A percentile compares a stretch with the other conserved stretches of the same genome.
phyloP scores from a whole-genome alignment of 352 stramenopile genomes.

The Pythium insidiosum region DNA sequence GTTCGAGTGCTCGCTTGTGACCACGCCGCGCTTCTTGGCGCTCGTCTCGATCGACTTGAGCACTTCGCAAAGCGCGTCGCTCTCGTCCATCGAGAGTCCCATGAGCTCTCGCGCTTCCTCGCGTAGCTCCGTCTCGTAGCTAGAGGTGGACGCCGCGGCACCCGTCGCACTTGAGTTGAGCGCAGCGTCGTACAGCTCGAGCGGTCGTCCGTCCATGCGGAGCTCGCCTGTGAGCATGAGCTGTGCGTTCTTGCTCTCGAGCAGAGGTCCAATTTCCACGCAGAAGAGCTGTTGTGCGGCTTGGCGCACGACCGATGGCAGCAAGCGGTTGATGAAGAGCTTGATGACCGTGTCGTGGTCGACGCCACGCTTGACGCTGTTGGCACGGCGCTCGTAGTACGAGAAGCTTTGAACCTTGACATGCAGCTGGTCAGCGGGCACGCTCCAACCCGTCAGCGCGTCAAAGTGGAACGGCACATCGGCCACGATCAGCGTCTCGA shows the following conservation, averaged over 20 bases:
- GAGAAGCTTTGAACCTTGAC: slow-evolving; percentile 61
- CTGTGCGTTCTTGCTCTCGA: slow-evolving; percentile 48
- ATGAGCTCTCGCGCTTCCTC: slow-evolving; percentile 42
- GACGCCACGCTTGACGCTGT: slow-evolving; percentile 42
- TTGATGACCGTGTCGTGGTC: slow-evolving; percentile 77
- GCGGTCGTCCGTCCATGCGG: slow-evolving; percentile 43
- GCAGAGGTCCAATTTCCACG: slow-evolving; percentile 45
- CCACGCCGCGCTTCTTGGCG: slow-evolving; percentile 44
- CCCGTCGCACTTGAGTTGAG: slow-evolving; percentile 19
- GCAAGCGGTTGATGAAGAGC: slow-evolving; percentile 68
- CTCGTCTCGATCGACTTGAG: slow-evolving; percentile 47
- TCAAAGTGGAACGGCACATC: slow-evolving; percentile 62
- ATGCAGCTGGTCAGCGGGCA: slow-evolving; percentile 43
- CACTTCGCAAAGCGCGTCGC: slow-evolving; percentile 28
- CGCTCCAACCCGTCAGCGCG: slow-evolving; percentile 46
- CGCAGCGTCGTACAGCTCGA: slow-evolving; percentile 49
- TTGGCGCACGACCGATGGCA: slow-evolving; percentile 50
- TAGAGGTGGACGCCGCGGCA: not conserved
- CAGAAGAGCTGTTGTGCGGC: slow-evolving; percentile 55
- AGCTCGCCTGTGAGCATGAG: slow-evolving; percentile 50
- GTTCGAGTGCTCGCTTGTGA: slow-evolving; percentile 27
- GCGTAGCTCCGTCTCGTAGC: slow-evolving; percentile 17
- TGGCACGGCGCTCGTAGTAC: slow-evolving; percentile 62
- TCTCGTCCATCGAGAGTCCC: slow-evolving; percentile 38
- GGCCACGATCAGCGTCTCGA: slow-evolving; percentile 59